These are phyloP conservation scores for Phylloporus sp. DNA, from an alignment of 768 basidiomycete species.

Conservation along the genomic window DNA sequence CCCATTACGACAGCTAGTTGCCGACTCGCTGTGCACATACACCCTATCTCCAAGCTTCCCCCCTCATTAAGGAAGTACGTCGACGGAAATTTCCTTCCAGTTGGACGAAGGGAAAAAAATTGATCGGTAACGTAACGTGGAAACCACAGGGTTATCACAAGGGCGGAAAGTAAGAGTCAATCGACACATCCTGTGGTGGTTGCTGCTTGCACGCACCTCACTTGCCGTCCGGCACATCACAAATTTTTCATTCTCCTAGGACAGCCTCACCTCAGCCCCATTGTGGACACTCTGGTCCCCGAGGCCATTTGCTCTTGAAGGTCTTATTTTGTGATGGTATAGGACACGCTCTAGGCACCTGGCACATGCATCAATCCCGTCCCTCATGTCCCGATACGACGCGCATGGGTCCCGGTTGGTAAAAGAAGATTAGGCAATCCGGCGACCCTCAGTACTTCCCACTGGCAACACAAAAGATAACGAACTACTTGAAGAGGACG, in stretches of 20 bases:
- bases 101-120: slow-evolving; percentile 8
- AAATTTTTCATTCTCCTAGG: slow-evolving; percentile 22
- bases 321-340: slow-evolving; percentile 8
- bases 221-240: slow-evolving; percentile 10
- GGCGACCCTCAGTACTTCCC: too few species aligned
- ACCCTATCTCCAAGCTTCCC: slow-evolving; percentile 20
- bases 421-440: background rate
- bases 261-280: slow-evolving; percentile 16
- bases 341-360: slow-evolving; percentile 7
- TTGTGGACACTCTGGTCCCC: slow-evolving; percentile 2
- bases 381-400: slow-evolving; percentile 8
- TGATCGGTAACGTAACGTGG: slow-evolving; percentile 25
- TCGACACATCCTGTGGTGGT: slow-evolving; percentile 9
- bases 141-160: slow-evolving; percentile 11
- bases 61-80: slow-evolving; percentile 14
- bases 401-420: background rate
- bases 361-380: slow-evolving; percentile 16
- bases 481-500: slow-evolving; percentile 17
- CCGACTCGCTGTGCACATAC: slow-evolving; percentile 10
- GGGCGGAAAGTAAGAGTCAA: slow-evolving; percentile 18
- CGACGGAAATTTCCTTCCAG: slow-evolving; percentile 12
- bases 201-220: slow-evolving; percentile 17
- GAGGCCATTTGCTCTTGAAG: slow-evolving; percentile 6
- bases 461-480: slow-evolving; percentile 1
- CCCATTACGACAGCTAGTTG: slow-evolving; percentile 21